Percentiles rank a stretch among this genome's conserved stretches.
These are phyloP conservation scores for Colletotrichum paranaense DNA, from an alignment of 2,329 filamentous ascomycete species.

Conservation along the genomic window DNA sequence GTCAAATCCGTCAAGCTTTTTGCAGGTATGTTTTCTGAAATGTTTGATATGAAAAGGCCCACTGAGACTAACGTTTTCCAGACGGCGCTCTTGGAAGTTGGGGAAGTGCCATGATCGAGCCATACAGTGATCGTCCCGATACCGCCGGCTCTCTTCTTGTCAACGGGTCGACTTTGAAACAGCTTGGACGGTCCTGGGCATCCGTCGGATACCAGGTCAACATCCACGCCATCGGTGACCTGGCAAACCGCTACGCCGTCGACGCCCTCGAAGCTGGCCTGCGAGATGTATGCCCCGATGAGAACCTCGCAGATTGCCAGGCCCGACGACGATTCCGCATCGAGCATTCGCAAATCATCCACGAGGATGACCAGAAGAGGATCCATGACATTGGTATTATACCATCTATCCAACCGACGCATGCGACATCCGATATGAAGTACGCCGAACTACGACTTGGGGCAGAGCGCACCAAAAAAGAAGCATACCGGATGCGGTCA, in stretches of 20 bases:
- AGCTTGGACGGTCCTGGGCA: constrained; percentile 68
- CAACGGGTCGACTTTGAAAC: constrained; percentile 68
- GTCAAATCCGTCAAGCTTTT: constrained; percentile 77
- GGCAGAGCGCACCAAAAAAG: constrained; percentile 58
- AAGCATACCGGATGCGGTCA: constrained; percentile 75
- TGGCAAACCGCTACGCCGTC: constrained; percentile 73
- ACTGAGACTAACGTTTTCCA: constrained; percentile 43
- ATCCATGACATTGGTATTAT: constrained; percentile 71
- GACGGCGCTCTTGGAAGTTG: constrained; percentile 78
- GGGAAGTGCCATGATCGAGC: constrained; percentile 78
- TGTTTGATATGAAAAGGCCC: too few species aligned
- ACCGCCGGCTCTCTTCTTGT: constrained; percentile 74
- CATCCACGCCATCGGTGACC: constrained; percentile 79
- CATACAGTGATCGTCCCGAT: constrained; percentile 72
- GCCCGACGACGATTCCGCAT: constrained; percentile 70
- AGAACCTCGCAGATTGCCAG: constrained; percentile 61
- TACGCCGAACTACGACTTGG: constrained; percentile 74
- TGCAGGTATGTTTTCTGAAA: constrained; percentile 59
- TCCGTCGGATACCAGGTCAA: constrained; percentile 73
- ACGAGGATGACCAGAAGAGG: constrained; percentile 71
- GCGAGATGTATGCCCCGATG: constrained; percentile 59
- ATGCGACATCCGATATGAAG: constrained; percentile 77
- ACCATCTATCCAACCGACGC: constrained; percentile 77
- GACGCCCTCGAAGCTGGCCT: constrained; percentile 71
- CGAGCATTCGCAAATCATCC: constrained; percentile 78